Evolutionary conservation across 805 yeast species (phyloP), one percentile per base, ranked within the genome.

Genomic region (Candida awuae): DNA sequence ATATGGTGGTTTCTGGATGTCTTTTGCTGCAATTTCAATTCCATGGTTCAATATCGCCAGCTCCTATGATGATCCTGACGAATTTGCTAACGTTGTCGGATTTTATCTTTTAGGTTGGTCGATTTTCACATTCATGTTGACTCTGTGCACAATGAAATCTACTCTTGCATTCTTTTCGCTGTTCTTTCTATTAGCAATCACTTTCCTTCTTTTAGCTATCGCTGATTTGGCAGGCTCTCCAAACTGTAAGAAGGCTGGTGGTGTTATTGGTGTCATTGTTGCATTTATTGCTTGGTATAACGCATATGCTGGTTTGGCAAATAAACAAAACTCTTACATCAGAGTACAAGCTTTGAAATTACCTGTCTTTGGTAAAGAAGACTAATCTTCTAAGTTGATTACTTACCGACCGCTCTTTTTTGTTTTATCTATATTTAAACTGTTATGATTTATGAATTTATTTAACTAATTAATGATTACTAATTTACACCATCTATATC

Each of bases 1-100:
- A 4, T 73, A 67, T 48, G 90, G 84, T 42, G 88, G 85, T 3
- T 81, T 81, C 57, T 81, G 90, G 90, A 73, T 78, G 65, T 66
- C 79, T 20, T 81, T 75, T 66, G 87, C 80, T 43, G 82, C 82
- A 23, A 71, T 81, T 25, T 58, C 61, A 42, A 67, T 73, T 34
- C 78, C 77, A 34, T 70, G 72, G 53, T 78, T 77, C 54, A 77
- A 77, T 19, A 71, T 76, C 21, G 60, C 71, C 2, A 71, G 71
- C 6, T 73, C 77, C 46, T 61, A 61, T 26, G 68, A 61, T 5
- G 67, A 67, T 41, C 59, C 65, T 6, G 53, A 58, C 14, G 76
- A 71, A 50, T 55, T 68, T 17, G 55, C 55, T 30, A 71, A 75
- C 46, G 80, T 75, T 1, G 48, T 72, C 20, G 85, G 83, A 2